Evolutionary conservation across 1,284 basidiomycete species (phyloP), one percentile per base, ranked within the genome.

Genomic region (Trichosporon sp.): DNA sequence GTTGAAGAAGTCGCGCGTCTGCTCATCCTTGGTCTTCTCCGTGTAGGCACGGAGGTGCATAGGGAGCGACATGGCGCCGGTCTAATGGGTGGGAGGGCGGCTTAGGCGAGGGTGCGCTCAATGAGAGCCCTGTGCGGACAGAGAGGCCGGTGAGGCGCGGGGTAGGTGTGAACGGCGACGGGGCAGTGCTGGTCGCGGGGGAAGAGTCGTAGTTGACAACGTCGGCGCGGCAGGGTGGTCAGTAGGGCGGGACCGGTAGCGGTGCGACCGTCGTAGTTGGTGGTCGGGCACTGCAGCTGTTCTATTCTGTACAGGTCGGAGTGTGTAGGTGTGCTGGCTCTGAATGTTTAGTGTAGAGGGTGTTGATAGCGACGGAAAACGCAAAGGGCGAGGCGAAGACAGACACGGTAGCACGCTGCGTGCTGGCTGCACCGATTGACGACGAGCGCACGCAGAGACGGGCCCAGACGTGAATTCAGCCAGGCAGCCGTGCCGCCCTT

Each of bases 1-100:
- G 25, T 91, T 89, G 83, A 94, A 95, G 85, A 89, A 92, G 65
- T 90, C 85, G 66, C 91, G 83, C 9, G 87, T 88, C 59, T 88
- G 81, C 77, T 95, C 88, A 66, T 94, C 91, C 80, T 88, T 92
- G 7, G 89, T 89, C 58, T 91, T 91, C 79, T 95, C 92, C 82
- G 90, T 91, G 84, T 93, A 92, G 73, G 89, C 87, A 65, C 92
- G 87, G 57, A 95, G 85, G 69, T 92, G 89, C 68, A 81, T 72
- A 4, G 91, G 79, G 59, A 81, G 78, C 10, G 80, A 79, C 80
- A 81, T 81, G 67, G 62, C 69, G 67, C 60, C 36, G 9, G 56
- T 27, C 31, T 31, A 40, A 19, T 19, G 9, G 58, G 21, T 33
- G 40, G 36, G 19, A 25, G 19, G 19, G 19, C 23, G 57, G 14